phyloP scores from a whole-genome alignment of 441 rosid species.

The Hypseocharis bilobata region DNA sequence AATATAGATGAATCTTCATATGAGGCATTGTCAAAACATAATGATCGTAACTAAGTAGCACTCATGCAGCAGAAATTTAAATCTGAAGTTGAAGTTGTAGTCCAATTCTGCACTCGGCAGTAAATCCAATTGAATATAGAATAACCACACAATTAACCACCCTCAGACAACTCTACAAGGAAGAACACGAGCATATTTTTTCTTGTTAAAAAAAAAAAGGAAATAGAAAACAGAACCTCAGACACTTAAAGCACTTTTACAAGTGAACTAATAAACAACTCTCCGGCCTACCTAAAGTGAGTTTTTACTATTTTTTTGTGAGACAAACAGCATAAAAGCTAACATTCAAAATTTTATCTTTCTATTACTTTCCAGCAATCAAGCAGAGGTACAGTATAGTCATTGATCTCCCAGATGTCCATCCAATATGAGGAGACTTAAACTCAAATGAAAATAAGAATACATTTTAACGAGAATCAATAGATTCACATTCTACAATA shows the following conservation, averaged over 20 bases:
- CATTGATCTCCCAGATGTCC: neutral
- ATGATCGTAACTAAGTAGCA: neutral
- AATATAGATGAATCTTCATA: neutral
- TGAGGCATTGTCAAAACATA: neutral
- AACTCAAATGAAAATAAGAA: neutral
- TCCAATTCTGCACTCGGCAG: neutral
- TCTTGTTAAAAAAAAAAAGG: neutral
- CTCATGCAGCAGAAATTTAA: neutral
- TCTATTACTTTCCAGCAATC: neutral
- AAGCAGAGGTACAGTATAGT: neutral
- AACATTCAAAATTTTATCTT: neutral
- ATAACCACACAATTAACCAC: neutral
- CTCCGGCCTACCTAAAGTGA: neutral
- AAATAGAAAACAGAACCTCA: conserved; percentile 1
- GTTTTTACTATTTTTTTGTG: neutral
- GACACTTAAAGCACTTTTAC: neutral
- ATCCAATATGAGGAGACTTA: neutral
- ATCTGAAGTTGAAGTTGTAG: neutral
- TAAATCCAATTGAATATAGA: neutral
- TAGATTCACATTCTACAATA: neutral
- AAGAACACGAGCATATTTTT: neutral
- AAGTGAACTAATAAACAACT: neutral
- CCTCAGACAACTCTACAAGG: neutral
- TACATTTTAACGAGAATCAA: neutral
- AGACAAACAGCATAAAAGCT: neutral